phyloP scores from a whole-genome alignment of 2,329 filamentous ascomycete genomes.

The Blastomyces gilchristii region DNA sequence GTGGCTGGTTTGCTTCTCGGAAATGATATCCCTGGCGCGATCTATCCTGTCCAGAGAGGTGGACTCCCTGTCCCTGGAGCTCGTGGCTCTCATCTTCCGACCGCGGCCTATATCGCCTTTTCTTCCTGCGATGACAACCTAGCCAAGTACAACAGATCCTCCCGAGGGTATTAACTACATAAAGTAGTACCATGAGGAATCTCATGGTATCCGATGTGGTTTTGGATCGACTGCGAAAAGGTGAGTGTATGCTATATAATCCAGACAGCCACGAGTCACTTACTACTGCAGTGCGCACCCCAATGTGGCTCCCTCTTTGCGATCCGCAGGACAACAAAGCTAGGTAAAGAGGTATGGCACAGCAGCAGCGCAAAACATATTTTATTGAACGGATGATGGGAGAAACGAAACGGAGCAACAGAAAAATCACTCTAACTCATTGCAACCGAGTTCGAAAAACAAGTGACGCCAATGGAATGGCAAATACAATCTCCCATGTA shows the following conservation, averaged over 20 bases:
- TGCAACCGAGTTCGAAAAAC: background rate
- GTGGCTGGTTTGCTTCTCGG: background rate
- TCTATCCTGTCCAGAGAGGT: background rate
- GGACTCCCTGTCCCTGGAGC: background rate
- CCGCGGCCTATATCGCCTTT: background rate
- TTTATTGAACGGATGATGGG: background rate
- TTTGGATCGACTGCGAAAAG: background rate
- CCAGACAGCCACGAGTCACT: background rate
- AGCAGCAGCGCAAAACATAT: background rate
- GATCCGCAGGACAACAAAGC: background rate
- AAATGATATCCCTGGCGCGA: background rate
- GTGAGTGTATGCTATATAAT: background rate
- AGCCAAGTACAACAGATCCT: background rate
- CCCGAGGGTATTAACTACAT: background rate
- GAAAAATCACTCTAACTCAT: background rate
- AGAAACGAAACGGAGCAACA: background rate
- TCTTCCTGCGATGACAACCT: background rate
- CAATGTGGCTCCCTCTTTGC: background rate
- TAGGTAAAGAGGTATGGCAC: background rate
- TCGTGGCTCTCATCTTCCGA: background rate
- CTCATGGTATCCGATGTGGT: background rate
- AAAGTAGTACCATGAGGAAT: background rate
- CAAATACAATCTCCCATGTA: background rate
- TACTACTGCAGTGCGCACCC: background rate
- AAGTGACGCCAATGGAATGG: background rate